Evolutionary conservation across 2,329 filamentous ascomycete species (phyloP), one percentile per base, ranked within the genome.

Genomic region (Hymenoscyphus scutula): DNA sequence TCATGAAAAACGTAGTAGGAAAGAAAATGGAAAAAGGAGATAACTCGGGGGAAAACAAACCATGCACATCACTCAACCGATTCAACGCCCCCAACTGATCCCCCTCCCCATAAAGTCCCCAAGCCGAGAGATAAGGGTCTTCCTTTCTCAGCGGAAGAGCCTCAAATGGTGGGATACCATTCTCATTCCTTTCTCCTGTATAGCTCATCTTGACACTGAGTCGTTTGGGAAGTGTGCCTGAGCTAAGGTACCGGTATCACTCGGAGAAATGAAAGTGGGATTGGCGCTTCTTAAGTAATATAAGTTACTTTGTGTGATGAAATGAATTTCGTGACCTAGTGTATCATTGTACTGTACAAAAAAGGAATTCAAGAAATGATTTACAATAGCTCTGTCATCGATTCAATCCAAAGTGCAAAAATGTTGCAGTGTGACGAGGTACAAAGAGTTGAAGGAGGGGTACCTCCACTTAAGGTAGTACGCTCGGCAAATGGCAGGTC

Each of bases 21-120:
- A 23, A 17, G 11, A 23, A 3, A 1, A 48, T n/a, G n/a, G n/a
- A n/a, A n/a, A n/a, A n/a, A n/a, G n/a, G n/a, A n/a, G n/a, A n/a
- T n/a, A n/a, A n/a, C n/a, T n/a, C n/a, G n/a, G n/a, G n/a, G 41
- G 19, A 17, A 7, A 10, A 48, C 74, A 72, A 29, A 79, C 73
- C 0, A 76, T 74, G 41, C 3, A 77, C 75, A 0, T 76, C 74
- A 0, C 78, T 81, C 25, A 81, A 71, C 3, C 78, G 72, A 65
- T 82, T 81, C 27, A 81, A 67, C 0, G 75, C 77, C 1, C 80
- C 80, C 37, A 75, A 73, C 8, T 76, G 62, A 65, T 81, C 79
- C 57, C 80, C 70, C 53, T 78, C 74, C 55, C 84, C 84, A 56
- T 77, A 74, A 3, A 81, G 60, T 4, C 79, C 78, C 80, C 79